phyloP scores from a whole-genome alignment of 2,329 filamentous ascomycete species.

The Phoma sp. region DNA sequence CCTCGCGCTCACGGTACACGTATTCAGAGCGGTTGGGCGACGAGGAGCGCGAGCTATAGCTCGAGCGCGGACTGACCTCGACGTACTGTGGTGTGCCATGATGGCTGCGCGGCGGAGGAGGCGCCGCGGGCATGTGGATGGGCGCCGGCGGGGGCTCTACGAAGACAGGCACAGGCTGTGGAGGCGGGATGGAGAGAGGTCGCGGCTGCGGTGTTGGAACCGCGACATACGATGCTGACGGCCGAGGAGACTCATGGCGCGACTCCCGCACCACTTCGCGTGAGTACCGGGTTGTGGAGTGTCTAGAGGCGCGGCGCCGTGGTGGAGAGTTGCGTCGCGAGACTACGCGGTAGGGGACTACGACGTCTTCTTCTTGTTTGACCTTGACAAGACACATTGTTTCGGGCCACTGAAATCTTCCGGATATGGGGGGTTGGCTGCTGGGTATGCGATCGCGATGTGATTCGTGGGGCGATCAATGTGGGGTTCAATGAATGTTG shows the following conservation, averaged over 20 bases:
- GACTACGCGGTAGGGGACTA: conserved; percentile 48
- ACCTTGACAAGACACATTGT: conserved; percentile 56
- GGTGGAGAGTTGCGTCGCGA: conserved; percentile 35
- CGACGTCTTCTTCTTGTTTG: conserved; percentile 52
- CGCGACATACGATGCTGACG: conserved; percentile 38
- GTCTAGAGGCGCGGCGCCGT: conserved; percentile 34
- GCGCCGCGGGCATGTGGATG: conserved; percentile 23
- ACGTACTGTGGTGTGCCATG: conserved; percentile 49
- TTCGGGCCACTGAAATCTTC: background rate
- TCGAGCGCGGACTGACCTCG: conserved; percentile 51
- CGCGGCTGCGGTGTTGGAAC: conserved; percentile 36
- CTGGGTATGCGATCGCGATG: conserved; percentile 35
- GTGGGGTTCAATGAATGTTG: conserved; percentile 27
- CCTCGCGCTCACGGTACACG: conserved; percentile 53
- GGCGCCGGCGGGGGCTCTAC: conserved; percentile 43
- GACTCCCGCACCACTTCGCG: conserved; percentile 40
- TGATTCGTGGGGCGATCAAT: conserved; percentile 41
- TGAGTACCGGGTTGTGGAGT: conserved; percentile 36
- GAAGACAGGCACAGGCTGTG: conserved; percentile 50
- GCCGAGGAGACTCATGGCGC: conserved; percentile 27
- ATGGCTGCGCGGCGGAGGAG: conserved; percentile 17
- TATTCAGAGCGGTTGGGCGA: conserved; percentile 46
- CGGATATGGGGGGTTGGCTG: background rate
- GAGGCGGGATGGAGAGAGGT: conserved; percentile 46
- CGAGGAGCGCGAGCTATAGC: conserved; percentile 37